These are phyloP conservation scores for Globisporangium perplexum DNA, from an alignment of 352 stramenopile species.

Conservation along the genomic window DNA sequence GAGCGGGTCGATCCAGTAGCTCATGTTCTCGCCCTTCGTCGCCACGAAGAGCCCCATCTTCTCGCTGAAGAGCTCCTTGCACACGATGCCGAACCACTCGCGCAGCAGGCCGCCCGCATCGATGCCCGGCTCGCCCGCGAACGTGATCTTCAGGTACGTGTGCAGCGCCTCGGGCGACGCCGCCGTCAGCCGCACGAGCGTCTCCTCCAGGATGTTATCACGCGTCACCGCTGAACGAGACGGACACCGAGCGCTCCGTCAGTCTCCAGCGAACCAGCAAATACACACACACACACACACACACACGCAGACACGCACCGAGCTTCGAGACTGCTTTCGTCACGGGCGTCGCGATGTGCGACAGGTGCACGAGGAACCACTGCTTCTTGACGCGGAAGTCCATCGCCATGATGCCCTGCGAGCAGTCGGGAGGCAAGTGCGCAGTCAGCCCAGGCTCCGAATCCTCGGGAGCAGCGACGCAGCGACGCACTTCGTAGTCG, in stretches of 20 bases:
- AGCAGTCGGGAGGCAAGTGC: too few species aligned
- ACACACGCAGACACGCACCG: too few species aligned
- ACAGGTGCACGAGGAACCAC: constrained; percentile 74
- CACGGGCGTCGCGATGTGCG: constrained; percentile 53
- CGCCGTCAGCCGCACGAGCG: constrained; percentile 33
- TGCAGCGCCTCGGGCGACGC: constrained; percentile 37
- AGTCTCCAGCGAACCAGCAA: too few species aligned
- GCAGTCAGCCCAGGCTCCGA: too few species aligned
- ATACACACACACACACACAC: too few species aligned
- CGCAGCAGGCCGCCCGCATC: constrained; percentile 59
- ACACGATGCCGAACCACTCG: constrained; percentile 65
- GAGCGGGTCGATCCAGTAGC: constrained; percentile 67
- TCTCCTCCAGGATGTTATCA: constrained; percentile 53
- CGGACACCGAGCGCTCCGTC: not conserved
- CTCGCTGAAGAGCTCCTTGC: constrained; percentile 47
- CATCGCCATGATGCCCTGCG: constrained; percentile 68
- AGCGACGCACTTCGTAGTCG: constrained; percentile 47
- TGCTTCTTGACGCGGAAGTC: constrained; percentile 78
- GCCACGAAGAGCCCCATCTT: constrained; percentile 45
- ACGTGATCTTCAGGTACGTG: constrained; percentile 66
- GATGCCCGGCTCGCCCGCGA: constrained; percentile 55
- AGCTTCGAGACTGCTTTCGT: constrained; percentile 62
- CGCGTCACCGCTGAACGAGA: constrained; percentile 34
- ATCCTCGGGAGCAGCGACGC: too few species aligned
- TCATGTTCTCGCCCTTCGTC: constrained; percentile 57